Percentiles rank a stretch among this genome's conserved stretches.
Evolutionary conservation across 306 rosid genomes (phyloP).

Genomic region (Hippophae tibetana): DNA sequence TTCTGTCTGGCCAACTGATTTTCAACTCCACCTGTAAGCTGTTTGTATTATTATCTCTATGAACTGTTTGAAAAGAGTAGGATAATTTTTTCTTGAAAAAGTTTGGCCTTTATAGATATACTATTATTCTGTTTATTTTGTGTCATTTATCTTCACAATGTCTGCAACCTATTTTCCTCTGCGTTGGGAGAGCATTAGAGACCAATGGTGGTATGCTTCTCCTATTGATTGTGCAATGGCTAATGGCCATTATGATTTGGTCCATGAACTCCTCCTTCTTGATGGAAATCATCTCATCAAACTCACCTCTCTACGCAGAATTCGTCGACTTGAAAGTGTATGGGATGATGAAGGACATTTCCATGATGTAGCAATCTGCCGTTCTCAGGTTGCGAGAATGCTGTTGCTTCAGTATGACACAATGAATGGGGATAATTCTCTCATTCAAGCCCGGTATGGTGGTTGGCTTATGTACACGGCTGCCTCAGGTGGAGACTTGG

Average conservation of each 20-base stretch:
- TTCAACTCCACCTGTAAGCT: background rate
- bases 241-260: slow-evolving; percentile 89
- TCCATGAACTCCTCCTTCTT: slow-evolving; percentile 64
- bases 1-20: background rate
- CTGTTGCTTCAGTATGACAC: slow-evolving; percentile 64
- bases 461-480: slow-evolving; percentile 99
- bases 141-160: slow-evolving; percentile 34
- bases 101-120: slow-evolving; percentile 1
- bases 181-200: slow-evolving; percentile 98
- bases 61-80: slow-evolving; percentile 3
- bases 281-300: slow-evolving; percentile 89
- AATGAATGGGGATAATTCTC: slow-evolving; percentile 50
- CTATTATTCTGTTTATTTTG: slow-evolving; percentile 7
- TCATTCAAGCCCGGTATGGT: slow-evolving; percentile 74
- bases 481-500: slow-evolving; percentile 81
- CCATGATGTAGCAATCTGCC: slow-evolving; percentile 65
- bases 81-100: background rate
- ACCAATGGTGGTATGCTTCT: slow-evolving; percentile 98
- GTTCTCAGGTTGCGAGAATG: slow-evolving; percentile 56
- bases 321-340: slow-evolving; percentile 80
- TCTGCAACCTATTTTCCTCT: slow-evolving; percentile 84
- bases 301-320: slow-evolving; percentile 83
- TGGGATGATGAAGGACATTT: slow-evolving; percentile 91
- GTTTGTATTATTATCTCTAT: background rate
- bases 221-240: slow-evolving; percentile 98